phyloP scores from a whole-genome alignment of 2,329 filamentous ascomycete genomes.

The Aspergillus ochraceus region DNA sequence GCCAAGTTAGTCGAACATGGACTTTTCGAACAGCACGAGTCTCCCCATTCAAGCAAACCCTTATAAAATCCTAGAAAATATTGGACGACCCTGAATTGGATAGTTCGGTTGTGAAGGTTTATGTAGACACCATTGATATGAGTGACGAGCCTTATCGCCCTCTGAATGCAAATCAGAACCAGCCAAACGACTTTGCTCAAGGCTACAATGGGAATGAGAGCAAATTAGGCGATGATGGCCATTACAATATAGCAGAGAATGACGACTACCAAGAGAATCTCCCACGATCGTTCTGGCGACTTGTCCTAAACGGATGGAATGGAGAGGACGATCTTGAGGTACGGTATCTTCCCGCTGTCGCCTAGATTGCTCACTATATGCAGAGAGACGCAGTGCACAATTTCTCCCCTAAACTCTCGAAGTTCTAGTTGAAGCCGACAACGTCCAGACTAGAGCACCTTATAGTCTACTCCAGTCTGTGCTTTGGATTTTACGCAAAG shows the following conservation, averaged over 20 bases:
- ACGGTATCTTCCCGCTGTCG: no score
- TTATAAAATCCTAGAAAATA: not conserved
- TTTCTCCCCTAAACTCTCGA: conserved; percentile 5
- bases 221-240: no score
- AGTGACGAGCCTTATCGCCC: no score
- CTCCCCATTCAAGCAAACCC: not conserved
- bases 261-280: no score
- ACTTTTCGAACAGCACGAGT: not conserved
- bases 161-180: no score
- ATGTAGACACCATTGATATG: not conserved
- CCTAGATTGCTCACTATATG: not conserved
- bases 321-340: no score
- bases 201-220: no score
- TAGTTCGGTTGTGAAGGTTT: not conserved
- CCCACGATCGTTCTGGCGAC: not conserved
- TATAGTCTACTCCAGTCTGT: conserved; percentile 38
- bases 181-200: no score
- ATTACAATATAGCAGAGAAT: no score
- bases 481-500: conserved; percentile 44
- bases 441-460: conserved; percentile 32
- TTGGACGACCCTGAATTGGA: not conserved
- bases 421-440: conserved; percentile 12
- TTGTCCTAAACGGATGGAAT: no score
- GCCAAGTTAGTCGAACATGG: not conserved
- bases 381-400: not conserved